Evolutionary conservation across 805 yeast species (phyloP).

Genomic region (Debaryomyces castellii): DNA sequence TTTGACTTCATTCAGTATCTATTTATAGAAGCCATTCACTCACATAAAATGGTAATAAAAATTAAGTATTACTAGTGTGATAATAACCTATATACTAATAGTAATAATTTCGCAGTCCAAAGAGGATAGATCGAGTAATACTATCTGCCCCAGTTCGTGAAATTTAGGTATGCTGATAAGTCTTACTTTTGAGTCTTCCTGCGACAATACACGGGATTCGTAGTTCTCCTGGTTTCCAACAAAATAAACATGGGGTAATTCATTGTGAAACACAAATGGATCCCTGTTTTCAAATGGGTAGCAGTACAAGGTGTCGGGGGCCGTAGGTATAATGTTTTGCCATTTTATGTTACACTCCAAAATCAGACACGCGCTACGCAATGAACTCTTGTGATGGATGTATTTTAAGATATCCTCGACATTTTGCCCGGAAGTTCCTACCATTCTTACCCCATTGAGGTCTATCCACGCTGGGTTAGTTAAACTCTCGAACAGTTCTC

Average conservation of each 20-base stretch:
- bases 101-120: conserved; percentile 50
- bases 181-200: conserved; percentile 34
- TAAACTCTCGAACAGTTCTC: conserved; percentile 25
- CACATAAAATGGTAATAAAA: not conserved
- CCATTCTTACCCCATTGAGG: conserved; percentile 51
- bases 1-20: not conserved
- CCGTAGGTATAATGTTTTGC: conserved; percentile 91
- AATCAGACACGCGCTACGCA: conserved; percentile 36
- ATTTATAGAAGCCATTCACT: not conserved
- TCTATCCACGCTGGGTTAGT: conserved; percentile 76
- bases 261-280: conserved; percentile 70
- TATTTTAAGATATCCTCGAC: conserved; percentile 76
- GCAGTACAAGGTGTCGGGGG: conserved; percentile 92
- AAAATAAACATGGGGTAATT: conserved; percentile 83
- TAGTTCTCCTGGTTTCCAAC: conserved; percentile 79
- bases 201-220: conserved; percentile 41
- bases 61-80: conserved; percentile 10
- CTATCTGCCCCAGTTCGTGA: conserved; percentile 54
- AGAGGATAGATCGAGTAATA: conserved; percentile 19
- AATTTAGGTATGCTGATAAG: conserved; percentile 74
- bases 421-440: conserved; percentile 86
- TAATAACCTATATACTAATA: not conserved
- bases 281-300: conserved; percentile 77
- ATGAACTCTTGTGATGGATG: conserved; percentile 28
- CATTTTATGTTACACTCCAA: conserved; percentile 71